phyloP scores from a whole-genome alignment of 306 rosid genomes.

The Pterocarpus santalinus region DNA sequence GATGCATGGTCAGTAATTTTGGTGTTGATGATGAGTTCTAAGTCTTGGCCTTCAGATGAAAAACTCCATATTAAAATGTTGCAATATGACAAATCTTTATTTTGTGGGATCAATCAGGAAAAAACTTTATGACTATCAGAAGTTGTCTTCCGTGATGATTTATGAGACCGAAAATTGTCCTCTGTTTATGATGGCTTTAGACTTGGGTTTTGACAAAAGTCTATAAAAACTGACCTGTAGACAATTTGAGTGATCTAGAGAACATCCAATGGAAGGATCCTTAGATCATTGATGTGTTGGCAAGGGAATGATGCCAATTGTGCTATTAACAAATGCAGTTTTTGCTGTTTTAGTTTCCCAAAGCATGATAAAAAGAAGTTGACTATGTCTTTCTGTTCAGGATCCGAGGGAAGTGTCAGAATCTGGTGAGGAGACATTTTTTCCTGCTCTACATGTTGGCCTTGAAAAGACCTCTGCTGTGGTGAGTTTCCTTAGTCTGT shows the following conservation, averaged over 20 bases:
- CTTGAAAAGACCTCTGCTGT: conserved; percentile 71
- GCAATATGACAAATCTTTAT: conserved; percentile 8
- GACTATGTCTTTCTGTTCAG: conserved; percentile 58
- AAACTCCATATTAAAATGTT: not conserved
- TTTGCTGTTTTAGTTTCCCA: conserved; percentile 23
- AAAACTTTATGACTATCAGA: not conserved
- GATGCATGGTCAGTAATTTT: conserved; percentile 13
- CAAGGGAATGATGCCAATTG: conserved; percentile 32
- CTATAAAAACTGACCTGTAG: conserved; percentile 14
- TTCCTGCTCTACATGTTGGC: conserved; percentile 86
- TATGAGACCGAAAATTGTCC: not conserved
- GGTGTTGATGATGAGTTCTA: conserved; percentile 18
- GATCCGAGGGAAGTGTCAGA: conserved; percentile 68
- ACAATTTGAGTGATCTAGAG: conserved; percentile 20
- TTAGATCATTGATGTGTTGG: conserved; percentile 16
- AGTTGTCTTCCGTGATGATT: not conserved
- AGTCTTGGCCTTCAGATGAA: conserved; percentile 20
- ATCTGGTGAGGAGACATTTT: conserved; percentile 90
- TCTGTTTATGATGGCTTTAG: conserved; percentile 6
- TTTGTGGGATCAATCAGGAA: conserved; percentile 6
- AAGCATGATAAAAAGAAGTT: conserved; percentile 34
- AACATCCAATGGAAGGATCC: not conserved
- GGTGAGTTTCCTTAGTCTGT: conserved; percentile 68
- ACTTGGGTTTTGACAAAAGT: conserved; percentile 25
- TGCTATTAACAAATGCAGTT: conserved; percentile 16